Evolutionary conservation across 805 yeast genomes (phyloP), one percentile per base, ranked within the genome.

Genomic region (Saturnispora zaruensis): DNA sequence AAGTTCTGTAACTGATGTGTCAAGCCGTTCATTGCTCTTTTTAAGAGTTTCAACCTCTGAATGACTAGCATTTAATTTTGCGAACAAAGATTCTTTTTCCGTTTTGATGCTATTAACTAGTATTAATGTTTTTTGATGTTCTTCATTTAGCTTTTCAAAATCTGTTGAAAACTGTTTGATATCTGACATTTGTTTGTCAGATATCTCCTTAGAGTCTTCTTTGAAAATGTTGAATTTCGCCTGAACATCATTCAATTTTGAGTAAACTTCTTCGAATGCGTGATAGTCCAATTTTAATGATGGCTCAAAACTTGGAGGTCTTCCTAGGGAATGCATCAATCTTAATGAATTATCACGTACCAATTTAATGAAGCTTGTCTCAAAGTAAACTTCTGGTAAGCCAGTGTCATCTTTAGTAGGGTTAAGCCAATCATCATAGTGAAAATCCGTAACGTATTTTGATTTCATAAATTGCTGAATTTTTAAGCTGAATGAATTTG

Each of bases 301-400:
- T 0, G 97, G 95, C 57, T 87, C 95, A 41, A 75, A 63, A 5
- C 73, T 68, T 0, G 98, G 96, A 57, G 81, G 87, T 53, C 81
- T 84, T 33, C 80, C 81, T 33, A 91, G 66, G 0, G 96, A 82
- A 42, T 81, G 75, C 53, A 76, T 76, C 25, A 93, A 78, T 51
- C 96, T 73, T 7, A 66, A 56, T 53, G 75, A 79, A 58, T 87
- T 84, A 2, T 84, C 93, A 53, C 80, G 81, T 41, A 93, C 68
- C 46, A 89, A 67, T 3, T 68, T 69, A 3, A 86, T 80, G 61
- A 87, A 87, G 2, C 73, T 66, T 0, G 76, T 62, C 51, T 82
- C 83, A 60, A 93, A 84, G 58, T 76, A 88, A 1, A 91, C 84
- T 51, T 80, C 78, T 0, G 98, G 99, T 40, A 91, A 73, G 1